Evolutionary conservation across 73 alveolate species (phyloP), one percentile per base, ranked within the genome.

Genomic region (Paramecium primaurelia): DNA sequence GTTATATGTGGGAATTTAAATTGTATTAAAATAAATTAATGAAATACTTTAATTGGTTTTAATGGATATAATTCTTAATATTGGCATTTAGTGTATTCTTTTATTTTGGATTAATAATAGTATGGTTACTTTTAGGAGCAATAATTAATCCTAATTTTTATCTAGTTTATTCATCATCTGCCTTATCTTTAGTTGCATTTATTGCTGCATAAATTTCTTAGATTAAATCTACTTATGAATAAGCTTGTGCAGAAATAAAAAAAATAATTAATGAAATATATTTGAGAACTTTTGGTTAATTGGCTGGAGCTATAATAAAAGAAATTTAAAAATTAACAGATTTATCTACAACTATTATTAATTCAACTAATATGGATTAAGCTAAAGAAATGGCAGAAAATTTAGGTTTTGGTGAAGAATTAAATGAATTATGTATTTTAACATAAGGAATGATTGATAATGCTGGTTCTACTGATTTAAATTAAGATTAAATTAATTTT

Each of bases 361-460:
- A 75, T 75, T 75, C 88, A 16, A 75, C 88, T 11, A 42, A 36
- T 38, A 75, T 75, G 88, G 88, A 75, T 42, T 2, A 42, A 30
- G 88, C 88, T 30, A 75, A 42, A 34, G 88, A 75, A 9, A 75
- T 75, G 88, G 88, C 88, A 1, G 59, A 75, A 1, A 22, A 34
- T 14, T 14, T 75, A 75, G 88, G 88, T 30, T 75, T 75, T 75
- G 88, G 88, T 14, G 88, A 75, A 18, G 88, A 75, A 38, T 22
- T 75, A 18, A 42, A 75, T 75, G 88, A 75, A 42, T 75, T 75
- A 22, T 38, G 60, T 42, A 75, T 75, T 36, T 10, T 75, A 75
- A 75, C 88, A 37, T 75, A 75, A 75, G 60, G 88, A 3, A 75
- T 75, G 88, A 75, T 42, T 3, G 88, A 75, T 14, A 75, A 75